Evolutionary conservation across 495 filamentous ascomycete genomes (phyloP).

Genomic region (Aspergillus sclerotioniger): DNA sequence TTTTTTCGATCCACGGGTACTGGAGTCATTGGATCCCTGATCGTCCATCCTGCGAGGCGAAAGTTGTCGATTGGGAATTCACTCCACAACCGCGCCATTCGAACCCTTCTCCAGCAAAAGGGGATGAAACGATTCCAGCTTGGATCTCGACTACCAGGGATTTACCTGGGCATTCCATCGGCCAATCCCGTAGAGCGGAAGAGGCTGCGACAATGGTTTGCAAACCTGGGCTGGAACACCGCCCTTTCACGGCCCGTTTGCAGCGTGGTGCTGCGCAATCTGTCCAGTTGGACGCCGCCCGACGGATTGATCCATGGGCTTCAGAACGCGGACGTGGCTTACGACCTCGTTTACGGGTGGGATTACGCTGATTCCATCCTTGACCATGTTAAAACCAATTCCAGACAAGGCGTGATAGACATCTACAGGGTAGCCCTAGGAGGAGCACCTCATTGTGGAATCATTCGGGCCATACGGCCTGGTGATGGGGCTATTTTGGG

Average conservation of each 20-base stretch:
- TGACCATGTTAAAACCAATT: conserved; percentile 70
- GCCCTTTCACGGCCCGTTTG: conserved; percentile 60
- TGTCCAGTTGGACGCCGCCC: conserved; percentile 70
- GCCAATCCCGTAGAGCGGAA: conserved; percentile 58
- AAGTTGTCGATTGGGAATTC: conserved; percentile 85
- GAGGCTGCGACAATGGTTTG: conserved; percentile 61
- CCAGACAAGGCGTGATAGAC: conserved; percentile 77
- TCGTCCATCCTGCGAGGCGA: conserved; percentile 78
- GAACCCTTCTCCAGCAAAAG: conserved; percentile 63
- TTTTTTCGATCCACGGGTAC: conserved; percentile 65
- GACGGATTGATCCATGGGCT: conserved; percentile 70
- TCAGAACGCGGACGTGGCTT: conserved; percentile 56
- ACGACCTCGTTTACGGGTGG: conserved; percentile 76
- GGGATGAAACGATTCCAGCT: conserved; percentile 75
- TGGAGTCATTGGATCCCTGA: conserved; percentile 76
- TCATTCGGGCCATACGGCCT: conserved; percentile 75
- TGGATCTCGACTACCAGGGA: conserved; percentile 70
- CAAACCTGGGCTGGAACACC: conserved; percentile 69
- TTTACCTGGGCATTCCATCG: conserved; percentile 77
- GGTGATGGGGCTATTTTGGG: conserved; percentile 68
- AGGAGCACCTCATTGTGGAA: conserved; percentile 69
- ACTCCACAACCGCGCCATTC: conserved; percentile 77
- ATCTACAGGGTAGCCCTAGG: conserved; percentile 76
- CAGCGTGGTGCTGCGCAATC: conserved; percentile 63
- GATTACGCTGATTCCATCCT: conserved; percentile 74